Evolutionary conservation across 2,329 filamentous ascomycete species (phyloP).

Genomic region (Didymella glomerata): DNA sequence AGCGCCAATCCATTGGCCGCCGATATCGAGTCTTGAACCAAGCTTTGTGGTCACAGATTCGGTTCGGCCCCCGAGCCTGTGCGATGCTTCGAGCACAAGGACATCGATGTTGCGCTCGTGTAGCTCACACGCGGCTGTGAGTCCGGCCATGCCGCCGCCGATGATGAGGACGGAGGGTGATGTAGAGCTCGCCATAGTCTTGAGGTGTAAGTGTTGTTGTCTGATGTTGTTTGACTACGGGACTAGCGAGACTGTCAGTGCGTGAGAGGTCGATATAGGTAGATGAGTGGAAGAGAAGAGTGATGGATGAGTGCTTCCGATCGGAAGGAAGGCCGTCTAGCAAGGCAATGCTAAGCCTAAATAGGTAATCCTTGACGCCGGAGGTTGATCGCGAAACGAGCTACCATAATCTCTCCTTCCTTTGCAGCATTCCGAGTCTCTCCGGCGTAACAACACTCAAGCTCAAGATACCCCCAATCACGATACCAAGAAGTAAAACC

Average conservation of each 20-base stretch:
- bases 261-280: no score
- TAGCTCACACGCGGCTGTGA: not conserved
- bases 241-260: no score
- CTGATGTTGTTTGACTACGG: no score
- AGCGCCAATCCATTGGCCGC: not conserved
- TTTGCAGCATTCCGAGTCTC: slow-evolving; percentile 31
- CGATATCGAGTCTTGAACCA: not conserved
- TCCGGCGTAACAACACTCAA: slow-evolving; percentile 39
- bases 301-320: no score
- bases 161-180: not conserved
- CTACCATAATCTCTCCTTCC: slow-evolving; percentile 32
- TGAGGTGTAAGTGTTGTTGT: no score
- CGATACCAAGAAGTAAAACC: slow-evolving; percentile 41
- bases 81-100: not conserved
- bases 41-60: not conserved
- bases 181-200: not conserved
- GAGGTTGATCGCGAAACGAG: no score
- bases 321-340: no score
- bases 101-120: not conserved
- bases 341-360: no score
- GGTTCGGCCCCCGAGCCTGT: not conserved
- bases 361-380: no score
- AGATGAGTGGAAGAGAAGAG: no score
- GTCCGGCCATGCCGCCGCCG: not conserved
- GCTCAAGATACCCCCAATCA: slow-evolving; percentile 41